Base-by-base conservation (phyloP, 345 rosid genomes). In the Salix arbutifolia region DNA sequence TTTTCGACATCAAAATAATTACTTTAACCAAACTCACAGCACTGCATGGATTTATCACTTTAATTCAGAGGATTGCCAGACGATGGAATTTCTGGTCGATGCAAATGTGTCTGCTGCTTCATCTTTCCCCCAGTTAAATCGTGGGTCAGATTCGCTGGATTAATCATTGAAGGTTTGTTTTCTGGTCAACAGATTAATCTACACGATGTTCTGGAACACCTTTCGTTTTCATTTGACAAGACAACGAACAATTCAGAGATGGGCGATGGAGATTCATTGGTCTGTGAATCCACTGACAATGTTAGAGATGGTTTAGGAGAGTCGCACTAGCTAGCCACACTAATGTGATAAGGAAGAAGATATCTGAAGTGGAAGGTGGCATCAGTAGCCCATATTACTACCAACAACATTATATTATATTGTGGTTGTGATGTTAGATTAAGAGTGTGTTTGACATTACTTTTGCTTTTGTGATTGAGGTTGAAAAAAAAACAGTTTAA, bases 361-460 rank as follows among this genome's bases (percentile, higher is more conserved):
- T 26, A 65, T 35, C 21, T 58, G 37, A 83, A 87, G 90, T 78
- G 80, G 88, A 74, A 77, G 19, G 53, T 78, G 85, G 71, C 89
- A 83, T 83, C 87, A 87, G 72, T 13, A 69, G 78, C 61, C 52
- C 60, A 14, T 68, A 14, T 52, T 76, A 75, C 30, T 71, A 46
- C 73, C 73, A 78, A 71, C 78, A 74, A 42, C 26, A 74, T 44
- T 79, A 53, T 50, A 58, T 72, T 52, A 30, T 37, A 75, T 21
- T 72, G 87, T 73, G 86, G 84, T 71, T 64, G 74, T 75, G 79
- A 72, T 75, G 84, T 30, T 79, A 81, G 71, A 33, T 4, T 33
- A 33, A 33, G 35, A n/a, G n/a, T n/a, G n/a, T n/a, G n/a, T n/a
- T n/a, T n/a, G n/a, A n/a, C n/a, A n/a, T n/a, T n/a, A n/a, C n/a